Evolutionary conservation across 805 yeast genomes (phyloP).

Genomic region (Maudiozyma barnettii): DNA sequence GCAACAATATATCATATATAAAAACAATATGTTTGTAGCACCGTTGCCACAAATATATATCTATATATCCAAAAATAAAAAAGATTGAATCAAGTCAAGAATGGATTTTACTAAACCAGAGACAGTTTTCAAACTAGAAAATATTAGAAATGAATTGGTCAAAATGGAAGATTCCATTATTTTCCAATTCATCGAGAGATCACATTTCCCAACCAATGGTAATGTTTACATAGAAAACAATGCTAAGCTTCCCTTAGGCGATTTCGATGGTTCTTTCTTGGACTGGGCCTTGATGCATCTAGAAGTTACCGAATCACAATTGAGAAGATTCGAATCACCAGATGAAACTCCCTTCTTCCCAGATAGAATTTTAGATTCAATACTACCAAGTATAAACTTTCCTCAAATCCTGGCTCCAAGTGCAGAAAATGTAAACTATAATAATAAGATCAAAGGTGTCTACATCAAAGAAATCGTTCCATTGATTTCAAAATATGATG

Average conservation of each 20-base stretch:
- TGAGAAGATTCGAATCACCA: constrained; percentile 87
- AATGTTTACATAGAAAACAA: constrained; percentile 58
- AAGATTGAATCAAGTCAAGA: neutral
- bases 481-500: constrained; percentile 48
- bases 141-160: constrained; percentile 75
- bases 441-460: constrained; percentile 52
- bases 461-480: constrained; percentile 76
- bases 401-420: constrained; percentile 72
- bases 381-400: constrained; percentile 69
- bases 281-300: constrained; percentile 76
- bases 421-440: constrained; percentile 67
- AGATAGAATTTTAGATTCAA: constrained; percentile 47
- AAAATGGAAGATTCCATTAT: constrained; percentile 96
- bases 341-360: constrained; percentile 91
- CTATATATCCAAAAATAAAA: neutral
- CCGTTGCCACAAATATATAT: neutral
- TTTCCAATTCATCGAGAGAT: constrained; percentile 84
- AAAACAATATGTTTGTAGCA: too few species aligned
- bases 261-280: constrained; percentile 69
- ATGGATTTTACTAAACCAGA: constrained; percentile 86
- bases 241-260: constrained; percentile 42
- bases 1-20: too few species aligned
- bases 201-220: constrained; percentile 72
- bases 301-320: constrained; percentile 67
- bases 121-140: constrained; percentile 66